Conservation (phyloP, 106 monocot species). For the Dactylorhiza incarnata region DNA sequence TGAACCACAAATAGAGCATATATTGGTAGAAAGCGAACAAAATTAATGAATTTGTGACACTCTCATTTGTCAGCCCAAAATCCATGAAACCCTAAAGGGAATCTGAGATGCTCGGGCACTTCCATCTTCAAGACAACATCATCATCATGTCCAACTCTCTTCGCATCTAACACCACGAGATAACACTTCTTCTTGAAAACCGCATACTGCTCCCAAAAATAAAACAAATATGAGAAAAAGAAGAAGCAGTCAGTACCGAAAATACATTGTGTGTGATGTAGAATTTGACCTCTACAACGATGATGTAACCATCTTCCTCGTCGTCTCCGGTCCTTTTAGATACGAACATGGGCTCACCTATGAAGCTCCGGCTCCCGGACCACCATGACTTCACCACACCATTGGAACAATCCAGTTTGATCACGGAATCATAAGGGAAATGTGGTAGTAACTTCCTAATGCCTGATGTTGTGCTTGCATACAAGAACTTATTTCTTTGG, state of each 20-base stretch:
- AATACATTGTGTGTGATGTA: not conserved
- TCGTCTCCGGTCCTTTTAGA: constrained; percentile 37
- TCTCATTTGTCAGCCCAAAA: constrained; percentile 40
- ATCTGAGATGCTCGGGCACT: constrained; percentile 66
- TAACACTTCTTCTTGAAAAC: constrained; percentile 61
- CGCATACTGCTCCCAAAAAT: constrained; percentile 51
- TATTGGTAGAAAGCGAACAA: too few relatives aligned
- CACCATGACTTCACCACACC: too few relatives aligned
- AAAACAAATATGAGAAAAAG: not conserved
- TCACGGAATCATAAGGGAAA: too few relatives aligned
- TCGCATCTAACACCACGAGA: constrained; percentile 77
- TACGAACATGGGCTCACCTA: constrained; percentile 83
- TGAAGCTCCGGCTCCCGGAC: constrained; percentile 8
- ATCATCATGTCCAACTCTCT: constrained; percentile 39
- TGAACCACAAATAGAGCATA: too few relatives aligned
- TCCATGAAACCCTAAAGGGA: constrained; percentile 88
- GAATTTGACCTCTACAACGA: constrained; percentile 61
- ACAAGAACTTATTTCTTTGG: too few relatives aligned
- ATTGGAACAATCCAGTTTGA: too few relatives aligned
- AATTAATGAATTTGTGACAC: not conserved
- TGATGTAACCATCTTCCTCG: constrained; percentile 68
- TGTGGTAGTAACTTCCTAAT: too few relatives aligned
- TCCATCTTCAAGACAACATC: constrained; percentile 68
- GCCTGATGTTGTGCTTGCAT: too few relatives aligned
- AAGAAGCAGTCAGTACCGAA: not conserved